A percentile compares a stretch with the other conserved stretches of the same genome.
Evolutionary conservation across 805 yeast genomes (phyloP).

Genomic region (Barnettozyma wickerhamii): DNA sequence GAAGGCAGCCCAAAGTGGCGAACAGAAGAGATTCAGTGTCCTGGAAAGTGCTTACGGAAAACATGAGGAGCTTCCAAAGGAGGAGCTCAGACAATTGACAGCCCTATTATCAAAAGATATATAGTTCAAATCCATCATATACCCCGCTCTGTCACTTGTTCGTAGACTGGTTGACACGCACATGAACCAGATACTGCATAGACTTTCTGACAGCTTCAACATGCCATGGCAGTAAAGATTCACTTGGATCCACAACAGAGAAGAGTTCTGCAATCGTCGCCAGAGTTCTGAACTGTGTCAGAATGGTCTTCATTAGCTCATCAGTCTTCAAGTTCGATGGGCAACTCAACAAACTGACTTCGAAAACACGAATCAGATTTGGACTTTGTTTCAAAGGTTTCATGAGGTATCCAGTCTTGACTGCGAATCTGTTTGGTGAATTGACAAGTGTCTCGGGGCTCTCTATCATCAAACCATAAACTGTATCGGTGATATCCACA

Average conservation of each 20-base stretch:
- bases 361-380: slow-evolving; percentile 39
- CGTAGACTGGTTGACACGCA: slow-evolving; percentile 38
- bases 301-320: slow-evolving; percentile 48
- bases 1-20: slow-evolving; percentile 13
- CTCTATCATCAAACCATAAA: slow-evolving; percentile 55
- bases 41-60: neutral
- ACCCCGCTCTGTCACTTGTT: no score
- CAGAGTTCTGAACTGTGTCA: slow-evolving; percentile 59
- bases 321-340: slow-evolving; percentile 60
- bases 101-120: neutral
- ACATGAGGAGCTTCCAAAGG: neutral
- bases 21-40: slow-evolving; percentile 3
- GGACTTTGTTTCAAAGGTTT: slow-evolving; percentile 32
- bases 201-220: slow-evolving; percentile 61
- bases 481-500: slow-evolving; percentile 46
- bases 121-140: no score
- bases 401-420: slow-evolving; percentile 64
- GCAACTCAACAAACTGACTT: slow-evolving; percentile 67
- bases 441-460: slow-evolving; percentile 63
- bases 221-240: slow-evolving; percentile 66
- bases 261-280: slow-evolving; percentile 36
- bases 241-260: slow-evolving; percentile 29
- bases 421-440: slow-evolving; percentile 65
- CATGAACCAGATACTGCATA: slow-evolving; percentile 54
- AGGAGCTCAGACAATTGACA: neutral